Conservation (phyloP, 2,329 filamentous ascomycete genomes). For the Fusarium virguliforme region DNA sequence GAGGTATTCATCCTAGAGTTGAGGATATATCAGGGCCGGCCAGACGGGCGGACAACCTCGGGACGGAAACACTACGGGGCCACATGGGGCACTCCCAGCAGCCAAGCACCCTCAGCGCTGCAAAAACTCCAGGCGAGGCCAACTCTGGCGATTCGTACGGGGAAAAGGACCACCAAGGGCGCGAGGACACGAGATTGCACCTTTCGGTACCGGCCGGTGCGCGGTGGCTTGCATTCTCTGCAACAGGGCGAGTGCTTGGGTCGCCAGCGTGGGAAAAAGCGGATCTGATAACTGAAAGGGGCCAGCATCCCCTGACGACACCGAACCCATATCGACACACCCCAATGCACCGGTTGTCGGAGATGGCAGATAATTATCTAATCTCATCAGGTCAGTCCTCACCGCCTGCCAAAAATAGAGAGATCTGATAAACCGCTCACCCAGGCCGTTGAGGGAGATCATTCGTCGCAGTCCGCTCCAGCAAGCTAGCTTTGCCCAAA, state of each 20-base stretch:
- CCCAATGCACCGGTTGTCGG: slow-evolving; percentile 32
- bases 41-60: slow-evolving; percentile 1
- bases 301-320: slow-evolving; percentile 20
- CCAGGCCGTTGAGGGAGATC: not conserved
- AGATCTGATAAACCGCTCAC: slow-evolving; percentile 46
- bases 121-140: slow-evolving; percentile 15
- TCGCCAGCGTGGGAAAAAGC: slow-evolving; percentile 38
- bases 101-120: slow-evolving; percentile 5
- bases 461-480: not conserved
- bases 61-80: not conserved
- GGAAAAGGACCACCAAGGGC: slow-evolving; percentile 8
- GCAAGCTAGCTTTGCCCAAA: not conserved
- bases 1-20: not conserved
- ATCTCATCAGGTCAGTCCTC: slow-evolving; percentile 4
- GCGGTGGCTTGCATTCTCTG: slow-evolving; percentile 19
- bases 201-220: slow-evolving; percentile 18
- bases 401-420: slow-evolving; percentile 26
- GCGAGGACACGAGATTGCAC: slow-evolving; percentile 12
- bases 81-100: slow-evolving; percentile 10
- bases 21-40: slow-evolving; percentile 5
- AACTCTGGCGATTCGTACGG: slow-evolving; percentile 10
- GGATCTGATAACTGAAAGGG: slow-evolving; percentile 50
- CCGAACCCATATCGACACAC: slow-evolving; percentile 18
- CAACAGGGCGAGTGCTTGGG: slow-evolving; percentile 14
- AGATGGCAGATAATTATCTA: slow-evolving; percentile 13